Conservation (phyloP, 2,329 filamentous ascomycete species). For the Eutypella sp. region DNA sequence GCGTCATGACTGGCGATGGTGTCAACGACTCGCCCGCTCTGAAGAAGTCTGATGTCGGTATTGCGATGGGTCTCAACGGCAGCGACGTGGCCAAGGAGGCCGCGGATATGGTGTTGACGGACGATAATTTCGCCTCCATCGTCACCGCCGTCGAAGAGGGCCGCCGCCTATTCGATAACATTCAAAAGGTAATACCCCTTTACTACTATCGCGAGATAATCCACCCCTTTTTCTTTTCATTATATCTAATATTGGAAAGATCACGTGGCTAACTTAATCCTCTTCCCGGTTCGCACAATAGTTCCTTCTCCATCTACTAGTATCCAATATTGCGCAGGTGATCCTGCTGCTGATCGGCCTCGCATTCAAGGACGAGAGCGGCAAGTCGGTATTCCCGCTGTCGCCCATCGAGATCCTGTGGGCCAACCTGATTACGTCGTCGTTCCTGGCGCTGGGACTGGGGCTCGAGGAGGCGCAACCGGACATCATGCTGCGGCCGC, state of each 20-base stretch:
- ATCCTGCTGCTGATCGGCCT: slow-evolving; percentile 64
- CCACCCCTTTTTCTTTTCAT: slow-evolving; percentile 9
- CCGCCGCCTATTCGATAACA: slow-evolving; percentile 65
- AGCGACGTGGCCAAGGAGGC: slow-evolving; percentile 76
- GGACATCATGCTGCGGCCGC: slow-evolving; percentile 62
- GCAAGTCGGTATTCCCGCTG: slow-evolving; percentile 62
- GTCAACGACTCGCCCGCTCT: slow-evolving; percentile 72
- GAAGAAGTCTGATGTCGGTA: slow-evolving; percentile 69
- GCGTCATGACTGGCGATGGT: slow-evolving; percentile 71
- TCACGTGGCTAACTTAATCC: background rate
- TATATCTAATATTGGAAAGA: no score
- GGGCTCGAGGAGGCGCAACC: slow-evolving; percentile 65
- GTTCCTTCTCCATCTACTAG: slow-evolving; percentile 61
- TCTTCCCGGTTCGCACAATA: slow-evolving; percentile 18
- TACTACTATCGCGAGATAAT: background rate
- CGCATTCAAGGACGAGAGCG: slow-evolving; percentile 57
- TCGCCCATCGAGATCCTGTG: slow-evolving; percentile 70
- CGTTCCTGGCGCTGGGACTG: slow-evolving; percentile 65
- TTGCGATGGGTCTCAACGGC: slow-evolving; percentile 68
- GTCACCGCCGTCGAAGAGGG: slow-evolving; percentile 69
- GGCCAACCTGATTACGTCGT: slow-evolving; percentile 72
- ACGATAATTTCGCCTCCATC: slow-evolving; percentile 83
- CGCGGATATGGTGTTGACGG: slow-evolving; percentile 81
- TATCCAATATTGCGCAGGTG: slow-evolving; percentile 67
- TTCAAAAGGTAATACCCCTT: slow-evolving; percentile 57